These are phyloP conservation scores for Vanderwaltozyma verrucispora DNA, from an alignment of 805 yeast species.

Conservation along the genomic window DNA sequence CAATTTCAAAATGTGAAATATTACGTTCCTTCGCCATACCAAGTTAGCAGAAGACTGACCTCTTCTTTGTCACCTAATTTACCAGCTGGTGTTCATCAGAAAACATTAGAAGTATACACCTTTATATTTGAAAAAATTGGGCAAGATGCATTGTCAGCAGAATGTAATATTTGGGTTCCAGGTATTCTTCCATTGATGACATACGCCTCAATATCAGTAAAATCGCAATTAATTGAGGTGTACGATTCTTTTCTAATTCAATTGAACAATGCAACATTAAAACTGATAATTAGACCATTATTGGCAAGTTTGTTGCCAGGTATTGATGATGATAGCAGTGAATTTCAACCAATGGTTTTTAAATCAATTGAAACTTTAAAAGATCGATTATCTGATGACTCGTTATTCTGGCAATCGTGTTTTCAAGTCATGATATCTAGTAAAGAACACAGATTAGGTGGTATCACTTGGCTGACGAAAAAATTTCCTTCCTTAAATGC, in stretches of 20 bases:
- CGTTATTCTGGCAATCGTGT: slow-evolving; percentile 79
- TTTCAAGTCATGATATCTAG: slow-evolving; percentile 65
- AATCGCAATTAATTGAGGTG: slow-evolving; percentile 64
- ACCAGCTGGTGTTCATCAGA: slow-evolving; percentile 95
- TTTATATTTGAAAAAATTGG: slow-evolving; percentile 58
- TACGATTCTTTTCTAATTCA: slow-evolving; percentile 46
- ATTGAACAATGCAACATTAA: slow-evolving; percentile 39
- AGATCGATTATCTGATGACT: slow-evolving; percentile 47
- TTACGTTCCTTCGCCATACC: slow-evolving; percentile 58
- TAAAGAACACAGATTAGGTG: slow-evolving; percentile 76
- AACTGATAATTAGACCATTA: slow-evolving; percentile 54
- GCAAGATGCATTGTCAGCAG: slow-evolving; percentile 39
- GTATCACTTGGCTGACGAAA: slow-evolving; percentile 56
- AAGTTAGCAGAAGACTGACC: slow-evolving; percentile 62
- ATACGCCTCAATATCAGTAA: slow-evolving; percentile 81
- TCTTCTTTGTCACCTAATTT: slow-evolving; percentile 70
- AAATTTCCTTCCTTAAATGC: slow-evolving; percentile 51
- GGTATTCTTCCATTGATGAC: slow-evolving; percentile 83
- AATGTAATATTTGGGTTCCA: slow-evolving; percentile 73
- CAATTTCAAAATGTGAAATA: slow-evolving; percentile 29
- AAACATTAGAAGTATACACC: slow-evolving; percentile 69
- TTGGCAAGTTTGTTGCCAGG: slow-evolving; percentile 73
- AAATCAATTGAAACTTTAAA: slow-evolving; percentile 52
- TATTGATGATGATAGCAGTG: slow-evolving; percentile 86
- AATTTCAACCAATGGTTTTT: slow-evolving; percentile 56